A percentile compares a stretch with the other conserved stretches of the same genome.
Evolutionary conservation across 176 grass and related monocot species (phyloP).

Genomic region (Echinochloa phyllopogon): DNA sequence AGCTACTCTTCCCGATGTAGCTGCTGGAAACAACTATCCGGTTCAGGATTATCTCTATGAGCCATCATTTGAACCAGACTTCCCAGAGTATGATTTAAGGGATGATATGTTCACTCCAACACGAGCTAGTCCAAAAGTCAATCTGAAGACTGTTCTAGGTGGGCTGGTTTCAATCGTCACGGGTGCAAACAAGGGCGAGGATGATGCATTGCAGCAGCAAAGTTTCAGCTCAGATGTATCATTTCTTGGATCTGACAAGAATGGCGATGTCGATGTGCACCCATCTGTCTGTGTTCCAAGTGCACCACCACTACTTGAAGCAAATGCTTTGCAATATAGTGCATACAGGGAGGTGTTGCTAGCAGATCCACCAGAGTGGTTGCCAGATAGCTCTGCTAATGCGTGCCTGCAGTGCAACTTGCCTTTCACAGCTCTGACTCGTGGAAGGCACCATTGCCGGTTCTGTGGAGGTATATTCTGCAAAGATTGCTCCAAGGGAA

Average conservation of each 20-base stretch:
- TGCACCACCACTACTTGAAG: constrained; percentile 71
- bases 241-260: constrained; percentile 64
- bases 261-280: constrained; percentile 66
- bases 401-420: constrained; percentile 73
- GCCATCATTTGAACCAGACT: constrained; percentile 55
- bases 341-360: constrained; percentile 62
- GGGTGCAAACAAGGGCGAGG: constrained; percentile 41
- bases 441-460: constrained; percentile 87
- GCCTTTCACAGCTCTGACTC: constrained; percentile 77
- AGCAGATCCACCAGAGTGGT: constrained; percentile 82
- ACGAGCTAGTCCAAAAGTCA: constrained; percentile 56
- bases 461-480: constrained; percentile 97
- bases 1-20: constrained; percentile 35
- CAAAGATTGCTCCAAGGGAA: constrained; percentile 74
- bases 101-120: constrained; percentile 33
- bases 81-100: constrained; percentile 47
- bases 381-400: constrained; percentile 74
- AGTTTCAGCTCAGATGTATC: constrained; percentile 64
- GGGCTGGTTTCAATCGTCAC: constrained; percentile 69
- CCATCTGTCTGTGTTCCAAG: constrained; percentile 84
- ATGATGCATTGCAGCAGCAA: constrained; percentile 27
- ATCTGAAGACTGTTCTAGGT: constrained; percentile 67
- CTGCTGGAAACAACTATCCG: constrained; percentile 29
- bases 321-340: constrained; percentile 54
- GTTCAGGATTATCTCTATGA: constrained; percentile 51